phyloP scores from a whole-genome alignment of 768 basidiomycete genomes.

The Rossbeevera mucosa region DNA sequence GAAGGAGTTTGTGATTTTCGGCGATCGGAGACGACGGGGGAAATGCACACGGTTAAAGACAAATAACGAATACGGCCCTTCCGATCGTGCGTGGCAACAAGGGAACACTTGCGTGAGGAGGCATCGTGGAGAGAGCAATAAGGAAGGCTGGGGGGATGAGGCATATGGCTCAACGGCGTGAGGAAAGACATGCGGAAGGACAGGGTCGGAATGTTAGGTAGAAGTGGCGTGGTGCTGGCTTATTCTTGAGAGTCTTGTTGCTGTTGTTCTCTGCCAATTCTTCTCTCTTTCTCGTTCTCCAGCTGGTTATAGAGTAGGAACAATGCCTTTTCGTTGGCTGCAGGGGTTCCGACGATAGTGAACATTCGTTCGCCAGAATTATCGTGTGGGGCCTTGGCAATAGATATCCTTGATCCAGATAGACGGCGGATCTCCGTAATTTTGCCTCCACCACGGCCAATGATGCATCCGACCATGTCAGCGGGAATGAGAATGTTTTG shows the following conservation, averaged over 20 bases:
- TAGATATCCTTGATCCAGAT: constrained; percentile 96
- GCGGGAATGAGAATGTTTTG: constrained; percentile 99
- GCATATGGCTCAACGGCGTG: constrained; percentile 22
- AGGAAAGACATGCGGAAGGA: constrained; percentile 12
- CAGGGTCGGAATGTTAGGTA: not conserved
- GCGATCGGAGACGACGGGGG: constrained; percentile 8
- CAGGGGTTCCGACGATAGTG: constrained; percentile 93
- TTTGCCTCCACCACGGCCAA: constrained; percentile 94
- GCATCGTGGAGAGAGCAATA: constrained; percentile 12
- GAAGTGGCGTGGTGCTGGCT: constrained; percentile 1
- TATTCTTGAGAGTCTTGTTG: constrained; percentile 65
- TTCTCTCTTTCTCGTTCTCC: constrained; percentile 93
- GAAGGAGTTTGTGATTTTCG: constrained; percentile 22
- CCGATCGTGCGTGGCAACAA: constrained; percentile 10
- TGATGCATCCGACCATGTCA: constrained; percentile 98
- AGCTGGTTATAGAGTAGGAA: constrained; percentile 96
- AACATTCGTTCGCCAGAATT: constrained; percentile 99
- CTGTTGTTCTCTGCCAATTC: constrained; percentile 80
- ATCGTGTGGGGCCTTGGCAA: constrained; percentile 98
- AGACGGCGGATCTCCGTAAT: constrained; percentile 99
- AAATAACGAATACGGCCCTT: constrained; percentile 22
- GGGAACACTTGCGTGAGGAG: constrained; percentile 8
- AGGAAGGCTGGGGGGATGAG: constrained; percentile 21
- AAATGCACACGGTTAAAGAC: constrained; percentile 23
- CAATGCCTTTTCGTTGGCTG: constrained; percentile 96